Percentiles rank a stretch among this genome's conserved stretches.
Conservation (phyloP, 768 basidiomycete genomes). For the Mycena indigotica region DNA sequence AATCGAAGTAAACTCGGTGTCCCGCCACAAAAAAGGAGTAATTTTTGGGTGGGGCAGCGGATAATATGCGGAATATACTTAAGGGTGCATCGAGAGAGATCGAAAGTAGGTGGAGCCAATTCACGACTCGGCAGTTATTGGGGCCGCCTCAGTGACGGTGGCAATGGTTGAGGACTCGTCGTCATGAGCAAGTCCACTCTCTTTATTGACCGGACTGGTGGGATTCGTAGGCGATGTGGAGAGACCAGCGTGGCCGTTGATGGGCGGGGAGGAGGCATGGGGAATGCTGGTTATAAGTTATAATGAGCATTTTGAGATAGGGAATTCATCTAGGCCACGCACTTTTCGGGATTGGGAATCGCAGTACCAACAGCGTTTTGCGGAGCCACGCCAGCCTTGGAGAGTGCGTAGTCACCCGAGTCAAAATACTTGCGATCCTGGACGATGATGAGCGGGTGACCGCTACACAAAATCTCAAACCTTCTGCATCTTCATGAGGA, state of each 20-base stretch:
- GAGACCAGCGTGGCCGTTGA: conserved; percentile 54
- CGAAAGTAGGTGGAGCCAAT: neutral
- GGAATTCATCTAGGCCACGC: conserved; percentile 33
- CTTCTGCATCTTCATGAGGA: conserved; percentile 94
- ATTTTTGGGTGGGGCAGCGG: conserved; percentile 6
- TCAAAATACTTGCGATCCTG: conserved; percentile 99
- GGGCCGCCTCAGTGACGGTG: neutral
- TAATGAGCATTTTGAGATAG: conserved; percentile 16
- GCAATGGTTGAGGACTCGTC: conserved; percentile 17
- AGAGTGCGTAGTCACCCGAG: conserved; percentile 97
- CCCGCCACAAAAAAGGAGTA: conserved; percentile 10
- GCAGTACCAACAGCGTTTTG: conserved; percentile 91
- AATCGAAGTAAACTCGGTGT: conserved; percentile 1
- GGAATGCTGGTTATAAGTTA: conserved; percentile 75
- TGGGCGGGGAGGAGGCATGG: conserved; percentile 77
- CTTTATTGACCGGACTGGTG: conserved; percentile 65
- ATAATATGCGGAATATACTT: conserved; percentile 22
- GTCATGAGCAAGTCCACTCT: conserved; percentile 52
- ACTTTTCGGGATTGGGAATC: conserved; percentile 98
- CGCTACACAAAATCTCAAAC: conserved; percentile 44
- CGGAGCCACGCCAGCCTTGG: conserved; percentile 90
- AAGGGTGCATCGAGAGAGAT: conserved; percentile 19
- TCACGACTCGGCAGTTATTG: neutral
- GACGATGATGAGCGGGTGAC: conserved; percentile 16
- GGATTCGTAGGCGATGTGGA: conserved; percentile 78